Base-by-base conservation (phyloP, 495 filamentous ascomycete species). In the Tuber microsphaerosporum region DNA sequence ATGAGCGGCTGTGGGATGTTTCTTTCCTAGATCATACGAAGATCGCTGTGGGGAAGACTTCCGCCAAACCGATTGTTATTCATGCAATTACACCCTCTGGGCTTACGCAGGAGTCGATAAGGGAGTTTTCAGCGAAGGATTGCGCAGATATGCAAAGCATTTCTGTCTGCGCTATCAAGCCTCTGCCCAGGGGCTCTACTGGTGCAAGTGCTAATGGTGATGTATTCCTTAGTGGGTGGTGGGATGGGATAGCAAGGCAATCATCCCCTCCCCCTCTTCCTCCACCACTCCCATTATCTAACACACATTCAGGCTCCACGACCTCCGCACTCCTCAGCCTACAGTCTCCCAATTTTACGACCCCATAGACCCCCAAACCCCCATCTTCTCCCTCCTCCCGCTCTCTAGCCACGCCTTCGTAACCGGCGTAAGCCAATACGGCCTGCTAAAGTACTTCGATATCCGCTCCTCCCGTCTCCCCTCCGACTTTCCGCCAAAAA, bases 391-490 rank as follows among this genome's bases (percentile, higher is more conserved):
- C 61, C 84, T 92, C 17, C 86, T 87, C 2, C 83, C 88, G 0
- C 84, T 90, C 76, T 87, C 86, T 19, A 84, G 86, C 34, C 86
- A 90, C 76, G 84, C 86, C 9, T 87, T 92, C 76, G 75, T 91
- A 20, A 87, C 87, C 26, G 90, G 90, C 26, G 86, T 86, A 1
- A 86, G 86, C 16, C 85, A 85, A 16, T 86, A 91, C 78, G 87
- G 86, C 68, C 79, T 90, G 22, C 81, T 92, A 14, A 92, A 91
- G 77, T 80, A 91, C 2, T 92, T 91, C 75, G 89, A 92, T 79
- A 81, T 92, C 46, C 88, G 90, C 69, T 72, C 71, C 19, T 1
- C 41, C 37, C 16, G 56, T 1, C 45, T 26, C 34, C 19, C 70
- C 42, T 3, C 26, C 1, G 26, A 34, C 43, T 74, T 46, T 14